phyloP scores from a whole-genome alignment of 352 stramenopile genomes.

The Phytophthora vignae region DNA sequence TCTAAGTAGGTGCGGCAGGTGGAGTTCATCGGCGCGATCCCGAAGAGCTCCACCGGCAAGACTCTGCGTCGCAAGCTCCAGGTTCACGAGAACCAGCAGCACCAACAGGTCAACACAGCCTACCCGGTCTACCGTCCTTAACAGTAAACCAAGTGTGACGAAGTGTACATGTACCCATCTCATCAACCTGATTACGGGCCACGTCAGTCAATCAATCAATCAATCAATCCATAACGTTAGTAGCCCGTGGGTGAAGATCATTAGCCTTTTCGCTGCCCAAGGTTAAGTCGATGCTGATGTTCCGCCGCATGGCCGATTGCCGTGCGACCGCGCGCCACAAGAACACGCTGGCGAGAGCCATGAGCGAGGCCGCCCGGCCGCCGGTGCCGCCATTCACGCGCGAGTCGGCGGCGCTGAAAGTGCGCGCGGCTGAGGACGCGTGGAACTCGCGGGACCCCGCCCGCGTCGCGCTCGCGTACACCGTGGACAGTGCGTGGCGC shows the following conservation, averaged over 20 bases:
- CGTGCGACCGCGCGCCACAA: not conserved
- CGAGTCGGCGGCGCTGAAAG: constrained; percentile 81
- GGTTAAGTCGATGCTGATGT: not conserved
- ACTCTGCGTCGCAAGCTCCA: constrained; percentile 84
- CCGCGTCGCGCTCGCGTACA: constrained; percentile 87
- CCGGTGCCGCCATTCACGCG: constrained; percentile 84
- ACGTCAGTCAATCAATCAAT: too few relatives aligned
- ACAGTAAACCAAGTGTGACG: too few relatives aligned
- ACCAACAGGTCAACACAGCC: not conserved
- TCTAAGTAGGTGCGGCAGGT: constrained; percentile 90
- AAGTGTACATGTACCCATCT: too few relatives aligned
- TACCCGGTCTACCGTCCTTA: too few relatives aligned
- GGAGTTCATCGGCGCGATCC: constrained; percentile 88
- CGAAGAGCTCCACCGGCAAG: constrained; percentile 89
- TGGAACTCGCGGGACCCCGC: constrained; percentile 88
- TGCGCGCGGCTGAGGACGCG: constrained; percentile 87
- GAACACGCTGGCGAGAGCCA: constrained; percentile 2
- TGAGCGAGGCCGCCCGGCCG: constrained; percentile 32
- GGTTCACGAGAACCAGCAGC: not conserved
- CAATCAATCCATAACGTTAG: too few relatives aligned
- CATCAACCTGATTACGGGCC: too few relatives aligned
- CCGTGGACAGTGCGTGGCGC: constrained; percentile 79
- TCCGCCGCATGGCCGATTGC: not conserved
- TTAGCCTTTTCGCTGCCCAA: not conserved
- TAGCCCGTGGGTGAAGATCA: not conserved